Base-by-base conservation (phyloP, 495 filamentous ascomycete species). In the Pyrenula massariospora region DNA sequence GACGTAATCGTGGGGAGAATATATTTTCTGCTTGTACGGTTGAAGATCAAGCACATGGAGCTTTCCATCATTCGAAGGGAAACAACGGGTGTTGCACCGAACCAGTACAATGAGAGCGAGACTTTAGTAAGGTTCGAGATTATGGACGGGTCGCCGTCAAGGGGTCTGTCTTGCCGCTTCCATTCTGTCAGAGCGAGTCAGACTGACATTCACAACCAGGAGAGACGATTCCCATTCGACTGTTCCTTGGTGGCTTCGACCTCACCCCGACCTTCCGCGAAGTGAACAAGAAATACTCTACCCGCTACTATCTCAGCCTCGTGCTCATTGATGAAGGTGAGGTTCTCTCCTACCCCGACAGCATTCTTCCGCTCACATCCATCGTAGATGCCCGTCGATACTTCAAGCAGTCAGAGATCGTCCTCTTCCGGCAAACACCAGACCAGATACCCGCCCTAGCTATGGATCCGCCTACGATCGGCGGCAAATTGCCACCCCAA, bases 11-110 rank as follows among this genome's bases (percentile, higher is more conserved):
- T 99, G 52, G 93, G 93, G 54, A 84, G 93, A 59, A 99, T 99
- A 78, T 99, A 97, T 77, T 99, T 99, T 75, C 75, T 99, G 61
- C 79, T 99, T 23, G 93, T 99, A 59, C 84, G 93, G 66, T 78
- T 99, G 67, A 99, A 99, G 83, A 99, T 99, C 70, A 96, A 96
- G 75, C 94, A 99, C 70, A 99, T 99, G 93, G 93, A 99, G 75
- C 73, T 99, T 52, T 93, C 88, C 58, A 99, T 99, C 62, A 99
- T 99, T 66, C 84, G 93, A 62, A 79, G 93, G 59, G 93, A 99
- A 73, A 97, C 93, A 3, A 97, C 93, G 5, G 93, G 93, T 19
- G 90, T 88, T 2, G 88, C 93, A n/a, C 93, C 93, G n/a, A 99
- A 99, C 71, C 94, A 99, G 68, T 99, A 99, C 69, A 97, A 99